Evolutionary conservation across 148 eudicot species (phyloP).

Genomic region (Rheum nobile): DNA sequence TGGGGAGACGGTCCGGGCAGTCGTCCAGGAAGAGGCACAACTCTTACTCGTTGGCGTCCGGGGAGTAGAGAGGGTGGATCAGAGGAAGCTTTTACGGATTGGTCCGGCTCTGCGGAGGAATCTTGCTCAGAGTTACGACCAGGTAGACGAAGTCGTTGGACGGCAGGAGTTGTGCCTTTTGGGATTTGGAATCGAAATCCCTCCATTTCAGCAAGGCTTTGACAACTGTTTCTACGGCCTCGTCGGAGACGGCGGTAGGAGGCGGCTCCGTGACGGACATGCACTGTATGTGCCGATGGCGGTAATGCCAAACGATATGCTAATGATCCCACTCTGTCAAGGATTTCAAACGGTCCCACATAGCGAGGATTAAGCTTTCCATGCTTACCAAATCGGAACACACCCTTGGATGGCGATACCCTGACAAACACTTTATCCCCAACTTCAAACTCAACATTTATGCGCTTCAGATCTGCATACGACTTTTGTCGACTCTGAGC

Average conservation of each 20-base stretch:
- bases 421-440: no score
- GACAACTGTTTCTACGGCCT: constrained; percentile 20
- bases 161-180: constrained; percentile 29
- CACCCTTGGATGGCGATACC: no score
- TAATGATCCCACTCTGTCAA: no score
- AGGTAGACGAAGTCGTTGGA: constrained; percentile 59
- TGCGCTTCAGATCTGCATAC: no score
- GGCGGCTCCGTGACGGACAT: constrained; percentile 31
- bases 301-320: no score
- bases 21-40: constrained; percentile 51
- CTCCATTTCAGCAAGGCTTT: constrained; percentile 52
- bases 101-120: constrained; percentile 37
- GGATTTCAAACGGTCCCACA: no score
- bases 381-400: no score
- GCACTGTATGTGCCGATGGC: no score
- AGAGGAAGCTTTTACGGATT: constrained; percentile 51
- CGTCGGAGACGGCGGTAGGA: background rate
- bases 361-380: no score
- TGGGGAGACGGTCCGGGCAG: constrained; percentile 14
- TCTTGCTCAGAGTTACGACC: constrained; percentile 51
- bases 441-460: no score
- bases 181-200: constrained; percentile 11
- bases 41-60: constrained; percentile 17
- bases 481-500: no score
- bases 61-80: constrained; percentile 33